These are phyloP conservation scores for Aspergillus novofumigatus DNA, from an alignment of 2,329 filamentous ascomycete species.

Conservation along the genomic window DNA sequence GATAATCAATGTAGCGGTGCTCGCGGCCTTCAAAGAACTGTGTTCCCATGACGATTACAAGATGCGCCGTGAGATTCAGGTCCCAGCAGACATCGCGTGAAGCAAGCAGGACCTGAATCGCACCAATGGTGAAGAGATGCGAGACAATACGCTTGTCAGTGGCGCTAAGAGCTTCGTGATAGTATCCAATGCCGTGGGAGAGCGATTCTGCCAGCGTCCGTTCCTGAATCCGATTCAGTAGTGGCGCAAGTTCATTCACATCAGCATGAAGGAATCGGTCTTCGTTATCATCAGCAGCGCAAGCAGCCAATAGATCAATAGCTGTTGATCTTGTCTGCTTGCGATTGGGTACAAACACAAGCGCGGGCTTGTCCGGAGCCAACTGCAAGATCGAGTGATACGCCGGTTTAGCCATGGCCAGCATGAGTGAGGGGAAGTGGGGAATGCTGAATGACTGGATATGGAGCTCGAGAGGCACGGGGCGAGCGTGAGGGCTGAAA, in stretches of 20 bases:
- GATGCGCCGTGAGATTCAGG: slow-evolving; percentile 77
- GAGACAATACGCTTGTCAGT: slow-evolving; percentile 93
- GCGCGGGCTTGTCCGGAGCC: slow-evolving; percentile 80
- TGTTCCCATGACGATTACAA: slow-evolving; percentile 95
- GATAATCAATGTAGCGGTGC: slow-evolving; percentile 95
- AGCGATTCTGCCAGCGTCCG: slow-evolving; percentile 82
- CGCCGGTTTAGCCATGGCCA: slow-evolving; percentile 94
- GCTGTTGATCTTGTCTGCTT: slow-evolving; percentile 90
- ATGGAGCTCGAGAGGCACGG: slow-evolving; percentile 85
- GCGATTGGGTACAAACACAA: slow-evolving; percentile 87
- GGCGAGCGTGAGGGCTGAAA: slow-evolving; percentile 88
- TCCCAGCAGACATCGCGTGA: slow-evolving; percentile 96
- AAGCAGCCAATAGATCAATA: slow-evolving; percentile 81
- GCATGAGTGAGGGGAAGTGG: slow-evolving; percentile 96
- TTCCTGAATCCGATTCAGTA: slow-evolving; percentile 81
- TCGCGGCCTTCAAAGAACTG: slow-evolving; percentile 96
- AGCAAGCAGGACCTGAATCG: slow-evolving; percentile 78
- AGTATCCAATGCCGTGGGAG: slow-evolving; percentile 93
- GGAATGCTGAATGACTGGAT: slow-evolving; percentile 94
- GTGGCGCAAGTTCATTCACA: slow-evolving; percentile 72
- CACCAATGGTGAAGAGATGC: slow-evolving; percentile 83
- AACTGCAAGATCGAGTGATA: slow-evolving; percentile 86
- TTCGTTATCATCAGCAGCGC: slow-evolving; percentile 82
- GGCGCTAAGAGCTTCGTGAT: slow-evolving; percentile 84
- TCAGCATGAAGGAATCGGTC: slow-evolving; percentile 89